Conservation (phyloP, 768 basidiomycete genomes). For the Rickenella mellea region DNA sequence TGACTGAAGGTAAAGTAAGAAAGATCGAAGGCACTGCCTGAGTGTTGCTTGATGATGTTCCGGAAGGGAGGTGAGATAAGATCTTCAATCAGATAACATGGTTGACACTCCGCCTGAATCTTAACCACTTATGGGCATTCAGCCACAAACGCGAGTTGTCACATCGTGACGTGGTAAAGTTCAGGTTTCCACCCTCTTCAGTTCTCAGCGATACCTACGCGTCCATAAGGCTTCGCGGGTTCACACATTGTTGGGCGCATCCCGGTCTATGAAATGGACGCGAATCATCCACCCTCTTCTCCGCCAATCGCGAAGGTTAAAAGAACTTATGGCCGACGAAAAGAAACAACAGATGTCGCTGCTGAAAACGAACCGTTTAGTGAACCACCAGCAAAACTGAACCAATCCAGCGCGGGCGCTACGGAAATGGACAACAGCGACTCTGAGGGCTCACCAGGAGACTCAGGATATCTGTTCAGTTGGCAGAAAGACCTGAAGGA, state of each 20-base stretch:
- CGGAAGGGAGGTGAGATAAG: not conserved
- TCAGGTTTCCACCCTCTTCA: conserved; percentile 1
- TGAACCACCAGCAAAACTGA: conserved; percentile 20
- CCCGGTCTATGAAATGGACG: conserved; percentile 2
- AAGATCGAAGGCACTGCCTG: not conserved
- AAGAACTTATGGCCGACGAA: not conserved
- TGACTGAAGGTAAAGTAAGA: not conserved
- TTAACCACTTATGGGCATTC: no score
- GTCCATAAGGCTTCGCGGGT: no score
- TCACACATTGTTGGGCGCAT: conserved; percentile 6
- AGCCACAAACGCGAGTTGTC: conserved; percentile 25
- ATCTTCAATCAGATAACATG: not conserved
- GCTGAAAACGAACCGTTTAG: conserved; percentile 6
- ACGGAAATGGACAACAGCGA: conserved; percentile 6
- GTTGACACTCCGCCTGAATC: no score
- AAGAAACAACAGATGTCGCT: not conserved
- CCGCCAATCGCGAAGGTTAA: not conserved
- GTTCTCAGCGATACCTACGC: no score
- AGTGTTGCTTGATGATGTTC: not conserved
- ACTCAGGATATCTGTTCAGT: conserved; percentile 25
- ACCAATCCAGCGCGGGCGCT: conserved; percentile 4
- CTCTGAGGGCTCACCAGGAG: conserved; percentile 14
- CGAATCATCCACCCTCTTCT: conserved; percentile 1
- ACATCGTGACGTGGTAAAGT: conserved; percentile 22
- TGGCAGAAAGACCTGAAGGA: conserved; percentile 35